These are phyloP conservation scores for Sonneratia caseolaris DNA, from an alignment of 345 rosid genomes.

Conservation along the genomic window DNA sequence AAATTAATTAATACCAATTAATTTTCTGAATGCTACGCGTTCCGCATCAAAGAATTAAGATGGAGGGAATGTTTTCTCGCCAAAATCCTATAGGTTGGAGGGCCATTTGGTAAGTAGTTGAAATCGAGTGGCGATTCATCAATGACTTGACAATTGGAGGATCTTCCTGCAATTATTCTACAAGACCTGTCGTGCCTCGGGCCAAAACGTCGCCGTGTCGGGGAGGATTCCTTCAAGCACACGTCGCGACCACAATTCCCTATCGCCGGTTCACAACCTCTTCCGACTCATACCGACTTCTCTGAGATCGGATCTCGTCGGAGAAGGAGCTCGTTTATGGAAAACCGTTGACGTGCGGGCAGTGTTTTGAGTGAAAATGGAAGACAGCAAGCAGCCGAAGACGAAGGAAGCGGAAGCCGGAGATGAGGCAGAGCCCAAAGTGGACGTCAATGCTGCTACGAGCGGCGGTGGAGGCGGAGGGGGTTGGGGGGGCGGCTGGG, in stretches of 20 bases:
- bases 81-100: background rate
- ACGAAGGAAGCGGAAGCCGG: conserved; percentile 17
- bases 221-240: background rate
- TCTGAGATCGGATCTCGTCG: conserved; percentile 1
- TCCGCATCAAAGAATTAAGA: too few species aligned
- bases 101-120: background rate
- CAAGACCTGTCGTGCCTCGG: background rate
- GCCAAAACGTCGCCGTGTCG: conserved; percentile 1
- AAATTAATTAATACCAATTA: too few species aligned
- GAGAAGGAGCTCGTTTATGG: background rate
- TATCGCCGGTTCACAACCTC: background rate
- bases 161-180: background rate
- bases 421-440: conserved; percentile 11
- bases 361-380: conserved; percentile 23
- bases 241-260: conserved; percentile 5
- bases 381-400: conserved; percentile 20
- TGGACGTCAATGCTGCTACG: conserved; percentile 18
- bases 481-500: conserved; percentile 86
- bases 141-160: background rate
- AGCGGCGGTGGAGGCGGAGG: conserved; percentile 10
- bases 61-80: too few species aligned
- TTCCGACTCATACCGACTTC: background rate
- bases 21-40: too few species aligned
- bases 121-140: background rate
- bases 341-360: background rate